A percentile compares a stretch with the other conserved stretches of the same genome.
Conservation (phyloP, 768 basidiomycete genomes). For the Mycena leptocephala region DNA sequence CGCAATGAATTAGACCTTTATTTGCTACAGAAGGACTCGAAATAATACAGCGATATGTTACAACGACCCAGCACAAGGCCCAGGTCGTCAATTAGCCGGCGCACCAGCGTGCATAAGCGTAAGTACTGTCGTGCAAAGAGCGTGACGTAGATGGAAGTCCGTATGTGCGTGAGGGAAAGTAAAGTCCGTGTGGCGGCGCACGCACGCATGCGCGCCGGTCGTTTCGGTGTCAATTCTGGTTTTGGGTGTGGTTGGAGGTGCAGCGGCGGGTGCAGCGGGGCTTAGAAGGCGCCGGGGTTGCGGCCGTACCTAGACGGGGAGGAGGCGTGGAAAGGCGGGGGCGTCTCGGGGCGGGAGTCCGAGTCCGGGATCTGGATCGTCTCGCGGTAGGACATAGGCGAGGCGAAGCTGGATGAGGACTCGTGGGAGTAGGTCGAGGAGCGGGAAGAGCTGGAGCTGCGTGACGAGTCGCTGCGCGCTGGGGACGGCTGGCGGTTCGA, state of each 20-base stretch:
- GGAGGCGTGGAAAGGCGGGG: constrained; percentile 24
- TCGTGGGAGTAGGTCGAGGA: constrained; percentile 16
- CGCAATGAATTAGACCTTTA: constrained; percentile 14
- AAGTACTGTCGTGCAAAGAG: constrained; percentile 17
- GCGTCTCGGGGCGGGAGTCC: constrained; percentile 24
- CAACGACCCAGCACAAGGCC: not conserved
- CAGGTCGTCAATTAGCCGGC: not conserved
- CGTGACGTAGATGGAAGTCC: constrained; percentile 19
- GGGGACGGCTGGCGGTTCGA: constrained; percentile 8
- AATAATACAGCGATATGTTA: constrained; percentile 22
- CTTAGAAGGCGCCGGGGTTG: constrained; percentile 33
- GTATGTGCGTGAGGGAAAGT: not conserved
- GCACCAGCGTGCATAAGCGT: not conserved
- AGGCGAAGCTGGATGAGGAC: constrained; percentile 56
- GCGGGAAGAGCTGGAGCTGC: constrained; percentile 25
- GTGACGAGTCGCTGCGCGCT: constrained; percentile 26
- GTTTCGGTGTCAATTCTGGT: constrained; percentile 57
- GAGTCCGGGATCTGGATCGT: constrained; percentile 41
- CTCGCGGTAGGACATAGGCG: constrained; percentile 46
- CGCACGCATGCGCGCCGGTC: not conserved
- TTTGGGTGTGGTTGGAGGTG: not conserved
- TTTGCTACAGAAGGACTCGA: constrained; percentile 18
- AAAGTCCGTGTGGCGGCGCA: constrained; percentile 3
- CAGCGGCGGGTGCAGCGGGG: not conserved
- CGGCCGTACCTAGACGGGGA: constrained; percentile 20